Evolutionary conservation across 73 alveolate genomes (phyloP), one percentile per base, ranked within the genome.

Genomic region (Tetrahymena borealis): DNA sequence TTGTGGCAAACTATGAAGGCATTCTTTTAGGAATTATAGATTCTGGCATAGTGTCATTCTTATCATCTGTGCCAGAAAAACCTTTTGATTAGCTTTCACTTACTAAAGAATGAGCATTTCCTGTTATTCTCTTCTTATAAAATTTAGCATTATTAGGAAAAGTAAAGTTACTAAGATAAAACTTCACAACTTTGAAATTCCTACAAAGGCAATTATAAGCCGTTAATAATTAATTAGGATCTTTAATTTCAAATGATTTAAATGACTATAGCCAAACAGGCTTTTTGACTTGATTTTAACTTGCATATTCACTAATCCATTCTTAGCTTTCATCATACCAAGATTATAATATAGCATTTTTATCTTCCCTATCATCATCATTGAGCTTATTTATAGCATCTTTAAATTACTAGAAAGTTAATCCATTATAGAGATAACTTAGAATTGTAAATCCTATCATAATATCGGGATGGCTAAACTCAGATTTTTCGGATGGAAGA

Each of bases 391-490:
- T 15, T 15, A 41, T 41, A 8, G 78, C 78, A 41, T 32, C n/a
- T 11, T 41, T 41, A 41, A 41, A 38, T 10, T 38, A 32, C 5
- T 31, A 6, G 4, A n/a, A 6, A 35, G 12, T 12, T 40, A 94
- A 90, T n/a, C 96, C 96, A 43, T 91, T 92, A 39, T 94, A 91
- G 32, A 38, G 60, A 24, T 94, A 94, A 91, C 95, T 43, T 12
- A 91, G 91, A n/a, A 90, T 39, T 36, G 96, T 94, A 40, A 94
- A 60, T 12, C 91, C 79, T 11, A 94, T 90, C 90, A 92, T 91
- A 78, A 94, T 36, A 94, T 94, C 96, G 4, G 96, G 96, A 33
- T 94, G 96, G 24, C 92, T 92, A 90, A 90, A 94, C 91, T 94
- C 94, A 31, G 96, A 43, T 38, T 94, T 40, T 32, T 94, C 96